Conservation (phyloP, 306 rosid species). For the Cucumis hystrix region DNA sequence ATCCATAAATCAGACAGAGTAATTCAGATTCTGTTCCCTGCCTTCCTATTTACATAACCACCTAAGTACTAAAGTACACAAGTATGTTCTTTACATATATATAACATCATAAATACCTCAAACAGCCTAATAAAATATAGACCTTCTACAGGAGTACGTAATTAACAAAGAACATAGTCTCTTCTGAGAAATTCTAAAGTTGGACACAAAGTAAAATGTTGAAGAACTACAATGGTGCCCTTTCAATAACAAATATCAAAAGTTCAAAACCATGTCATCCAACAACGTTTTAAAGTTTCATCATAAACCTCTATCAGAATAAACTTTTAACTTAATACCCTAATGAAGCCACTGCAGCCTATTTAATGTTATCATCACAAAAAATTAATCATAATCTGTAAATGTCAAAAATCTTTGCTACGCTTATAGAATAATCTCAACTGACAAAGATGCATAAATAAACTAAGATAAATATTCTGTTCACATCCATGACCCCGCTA, state of each 20-base stretch:
- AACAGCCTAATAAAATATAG: neutral
- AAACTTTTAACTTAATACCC: neutral
- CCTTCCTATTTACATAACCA: neutral
- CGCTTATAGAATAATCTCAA: neutral
- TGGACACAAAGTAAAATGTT: neutral
- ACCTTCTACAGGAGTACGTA: neutral
- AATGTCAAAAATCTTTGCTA: neutral
- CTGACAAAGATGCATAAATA: neutral
- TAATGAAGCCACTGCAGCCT: neutral
- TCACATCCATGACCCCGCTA: neutral
- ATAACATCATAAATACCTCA: neutral
- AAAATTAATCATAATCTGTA: neutral
- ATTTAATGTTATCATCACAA: neutral
- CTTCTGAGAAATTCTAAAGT: neutral
- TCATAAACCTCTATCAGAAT: slow-evolving; percentile 2
- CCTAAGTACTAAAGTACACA: neutral
- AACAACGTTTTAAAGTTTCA: neutral
- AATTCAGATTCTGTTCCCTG: neutral
- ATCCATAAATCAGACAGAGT: neutral
- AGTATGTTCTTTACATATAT: neutral
- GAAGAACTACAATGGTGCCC: neutral
- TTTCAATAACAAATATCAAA: neutral
- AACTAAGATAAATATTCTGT: neutral
- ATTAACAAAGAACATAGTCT: neutral
- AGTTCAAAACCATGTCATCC: neutral